Base-by-base conservation (phyloP, 805 yeast genomes). In the Huiozyma sinensis region DNA sequence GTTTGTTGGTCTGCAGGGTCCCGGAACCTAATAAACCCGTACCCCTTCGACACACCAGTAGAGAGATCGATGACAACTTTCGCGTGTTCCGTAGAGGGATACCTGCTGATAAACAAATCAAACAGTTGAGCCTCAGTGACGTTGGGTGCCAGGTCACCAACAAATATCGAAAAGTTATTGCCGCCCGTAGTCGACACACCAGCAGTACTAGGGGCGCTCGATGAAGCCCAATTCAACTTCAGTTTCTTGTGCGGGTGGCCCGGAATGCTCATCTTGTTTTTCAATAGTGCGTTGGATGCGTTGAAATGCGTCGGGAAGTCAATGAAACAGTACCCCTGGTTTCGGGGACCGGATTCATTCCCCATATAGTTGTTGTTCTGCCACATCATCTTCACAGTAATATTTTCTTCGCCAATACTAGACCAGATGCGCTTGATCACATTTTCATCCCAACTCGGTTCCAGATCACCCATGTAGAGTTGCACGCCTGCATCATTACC, bases 391-490 rank as follows among this genome's bases (percentile, higher is more conserved):
- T 83, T 86, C 41, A 87, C 78, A 12, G 56, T 80, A 63, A 67
- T 69, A 10, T 64, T 57, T 24, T 67, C 68, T 50, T 81, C 85
- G n/a, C 92, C 87, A 9, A 81, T 64, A 27, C 71, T 55, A 4
- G 71, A 60, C 96, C 95, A 88, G 39, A 88, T 73, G 46, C 75
- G 74, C 40, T 70, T 70, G 43, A 89, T 73, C 9, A 74, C 67
- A 35, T 66, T 60, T 58, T 88, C 96, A 47, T 83, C 85, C 88
- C 95, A 84, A 59, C 75, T 69, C 7, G 84, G 84, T 52, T 87
- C 95, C 38, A 88, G 65, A 54, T 86, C 96, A 24, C 96, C 97
- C 95, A 88, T 89, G 83, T 89, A 83, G 41, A 83, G 57, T 44
- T 67, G 70, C 3, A 17, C 27, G 5, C 39, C 39, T 29, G 33